Base-by-base conservation (phyloP, 352 stramenopile species). In the Thalassiosira exigua region DNA sequence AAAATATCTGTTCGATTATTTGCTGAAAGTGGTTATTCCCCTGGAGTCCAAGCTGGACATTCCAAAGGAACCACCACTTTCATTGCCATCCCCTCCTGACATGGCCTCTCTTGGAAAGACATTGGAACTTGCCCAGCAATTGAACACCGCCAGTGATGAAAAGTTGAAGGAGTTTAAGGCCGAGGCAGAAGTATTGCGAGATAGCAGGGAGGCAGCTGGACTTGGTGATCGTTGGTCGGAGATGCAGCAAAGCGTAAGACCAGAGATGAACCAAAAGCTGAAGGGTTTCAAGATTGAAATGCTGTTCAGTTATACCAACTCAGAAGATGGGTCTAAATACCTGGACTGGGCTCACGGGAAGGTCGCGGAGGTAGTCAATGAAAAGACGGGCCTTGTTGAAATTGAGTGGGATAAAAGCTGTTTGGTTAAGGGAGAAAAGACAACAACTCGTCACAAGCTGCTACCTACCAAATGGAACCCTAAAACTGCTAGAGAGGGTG, bases 201-300 rank as follows among this genome's bases (percentile, higher is more conserved):
- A 78, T 54, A 2, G 21, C 14, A 21, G 58, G 22, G 58, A 68
- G 44, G 30, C 42, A 12, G 59, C n/a, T 46, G 46, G 59, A 46
- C 39, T 51, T 24, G 59, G 56, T 12, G 69, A 78, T 41, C 21
- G 50, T 24, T 41, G 33, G 19, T 27, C 19, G 12, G 59, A 62
- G 22, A 17, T 50, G 5, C 69, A 78, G 32, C 30, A 33, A 39
- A 57, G 32, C 26, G 44, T 22, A 4, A 42, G 19, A 51, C 57
- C 69, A 33, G 30, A 39, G 14, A 27, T 64, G 11, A 32, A 78
- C 27, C 33, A 69, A 27, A 14, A 9, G 5, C 24, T 58, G 14
- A 32, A 29, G 19, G 36, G 44, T 26, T 78, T 78, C 52, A 64
- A 70, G 19, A 69, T 78, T 58, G 69, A 78, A 33, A 56, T 66